Evolutionary conservation across 148 eudicot species (phyloP), one percentile per base, ranked within the genome.

Genomic region (Beta vulgaris): DNA sequence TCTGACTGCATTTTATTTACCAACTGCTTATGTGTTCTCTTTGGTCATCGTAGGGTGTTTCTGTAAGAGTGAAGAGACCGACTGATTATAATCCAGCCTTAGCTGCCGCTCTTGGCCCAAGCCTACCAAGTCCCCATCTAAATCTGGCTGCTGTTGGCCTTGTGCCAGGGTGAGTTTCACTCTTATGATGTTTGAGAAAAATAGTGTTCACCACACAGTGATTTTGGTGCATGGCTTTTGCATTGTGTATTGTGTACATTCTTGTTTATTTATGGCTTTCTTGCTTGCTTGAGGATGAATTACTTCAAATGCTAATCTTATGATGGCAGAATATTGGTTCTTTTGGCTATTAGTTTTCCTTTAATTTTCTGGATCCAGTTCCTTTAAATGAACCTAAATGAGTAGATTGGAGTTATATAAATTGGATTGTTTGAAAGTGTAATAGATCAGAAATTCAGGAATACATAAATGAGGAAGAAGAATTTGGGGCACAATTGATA

Each of bases 51-150:
- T 81, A 93, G 98, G 98, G 98, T 28, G 92, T 85, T 66, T 84
- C 94, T 78, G 97, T 93, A 44, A 85, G 91, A 74, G 94, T 93
- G 74, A 84, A 91, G 81, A 84, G 98, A 64, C 98, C 98, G 74
- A 91, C 94, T 6, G 98, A 93, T 77, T 93, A 93, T 80, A 93
- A 91, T 83, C 94, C 98, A 68, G 80, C 94, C 23, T 82, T 91
- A 63, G 98, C 98, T 55, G 91, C 94, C 42, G 86, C 89, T 32
- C 92, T 93, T 65, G 98, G 98, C 75, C 98, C 98, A 61, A 88
- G 94, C 78, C 92, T 89, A 64, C 94, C 98, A 37, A 88, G 79
- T 76, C 94, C 97, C 68, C 78, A 93, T 74, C 86, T 93, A 63
- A 91, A 93, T 73, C 81, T 93, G 73, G 86, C 92, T 79, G 98